These are phyloP conservation scores for Annulohypoxylon truncatum DNA, from an alignment of 2,329 filamentous ascomycete genomes.

Conservation along the genomic window DNA sequence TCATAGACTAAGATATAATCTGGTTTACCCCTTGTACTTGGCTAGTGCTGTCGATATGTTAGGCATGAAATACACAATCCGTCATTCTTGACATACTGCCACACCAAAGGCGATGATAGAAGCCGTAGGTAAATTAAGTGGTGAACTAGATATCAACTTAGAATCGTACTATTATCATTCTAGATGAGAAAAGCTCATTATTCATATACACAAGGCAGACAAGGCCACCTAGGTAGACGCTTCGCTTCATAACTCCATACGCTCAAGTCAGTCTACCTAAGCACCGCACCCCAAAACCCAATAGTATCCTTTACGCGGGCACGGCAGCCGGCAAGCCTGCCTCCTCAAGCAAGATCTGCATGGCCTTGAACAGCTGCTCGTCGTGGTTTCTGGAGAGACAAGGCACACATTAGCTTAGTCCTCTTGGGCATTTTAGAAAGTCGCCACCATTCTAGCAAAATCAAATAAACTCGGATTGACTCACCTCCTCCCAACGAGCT, in stretches of 20 bases:
- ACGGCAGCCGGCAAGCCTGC: constrained; percentile 46
- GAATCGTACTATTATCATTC: too few species aligned
- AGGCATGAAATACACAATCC: too few species aligned
- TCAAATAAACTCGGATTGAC: constrained; percentile 13
- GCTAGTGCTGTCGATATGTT: too few species aligned
- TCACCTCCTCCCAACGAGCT: constrained; percentile 52
- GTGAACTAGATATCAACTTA: too few species aligned
- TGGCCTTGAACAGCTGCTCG: constrained; percentile 52
- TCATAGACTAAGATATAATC: too few species aligned
- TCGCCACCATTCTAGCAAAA: not conserved
- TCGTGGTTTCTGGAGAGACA: constrained; percentile 50
- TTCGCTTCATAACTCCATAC: not conserved
- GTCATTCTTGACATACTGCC: too few species aligned
- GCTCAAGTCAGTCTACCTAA: not conserved
- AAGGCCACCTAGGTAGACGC: too few species aligned
- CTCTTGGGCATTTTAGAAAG: not conserved
- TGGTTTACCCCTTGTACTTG: too few species aligned
- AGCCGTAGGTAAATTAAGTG: too few species aligned
- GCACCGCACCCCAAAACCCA: not conserved
- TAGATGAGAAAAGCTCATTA: not conserved
- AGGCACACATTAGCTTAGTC: not conserved
- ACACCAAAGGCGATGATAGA: too few species aligned
- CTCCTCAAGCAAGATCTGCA: constrained; percentile 50
- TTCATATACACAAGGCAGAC: not conserved
- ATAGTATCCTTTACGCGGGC: constrained; percentile 9